Base-by-base conservation (phyloP, 768 basidiomycete species). In the Sporobolomyces pararoseus region DNA sequence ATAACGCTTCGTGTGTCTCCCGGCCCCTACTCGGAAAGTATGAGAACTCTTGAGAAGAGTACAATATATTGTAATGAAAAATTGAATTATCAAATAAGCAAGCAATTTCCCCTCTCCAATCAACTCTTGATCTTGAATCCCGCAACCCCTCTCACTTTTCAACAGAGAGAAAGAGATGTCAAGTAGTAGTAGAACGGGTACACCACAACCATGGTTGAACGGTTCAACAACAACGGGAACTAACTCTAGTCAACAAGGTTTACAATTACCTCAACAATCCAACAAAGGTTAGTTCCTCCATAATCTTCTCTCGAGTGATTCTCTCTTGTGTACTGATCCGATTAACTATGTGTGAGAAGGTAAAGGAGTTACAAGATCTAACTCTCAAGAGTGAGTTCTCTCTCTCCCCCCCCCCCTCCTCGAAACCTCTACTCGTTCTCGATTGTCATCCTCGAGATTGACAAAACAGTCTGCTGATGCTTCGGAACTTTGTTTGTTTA, bases 331-430 rank as follows among this genome's bases (percentile, higher is more conserved):
- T n/a, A n/a, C n/a, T n/a, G n/a, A n/a, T n/a, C n/a, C n/a, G n/a
- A n/a, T n/a, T n/a, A 42, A 9, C 10, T 42, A 42, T 42, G 10
- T 42, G 39, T 9, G 39, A 42, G 39, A 42, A 57, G 55, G 55
- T 3, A 37, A 39, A 57, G 55, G 55, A 19, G 55, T n/a, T 17
- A 31, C 35, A 4, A 57, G 55, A 21, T 35, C 55, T n/a, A 57
- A 14, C 7, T 57, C 55, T 9, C 55, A 57, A 57, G 55, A 57
- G 55, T 57, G 32, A 57, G 55, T 57, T 35, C 35, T 10, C 7
- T 35, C 32, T 35, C 32, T 19, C 13, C 31, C 31, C 7, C 37
- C 32, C 51, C 19, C 32, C 32, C 51, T n/a, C 7, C 51, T 53
- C 49, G 9, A 12, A 9, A 13, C 16, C 27, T 53, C n/a, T 31